Percentiles rank a stretch among this genome's conserved stretches.
Conservation (phyloP, 495 filamentous ascomycete species). For the Echria macrotheca region DNA sequence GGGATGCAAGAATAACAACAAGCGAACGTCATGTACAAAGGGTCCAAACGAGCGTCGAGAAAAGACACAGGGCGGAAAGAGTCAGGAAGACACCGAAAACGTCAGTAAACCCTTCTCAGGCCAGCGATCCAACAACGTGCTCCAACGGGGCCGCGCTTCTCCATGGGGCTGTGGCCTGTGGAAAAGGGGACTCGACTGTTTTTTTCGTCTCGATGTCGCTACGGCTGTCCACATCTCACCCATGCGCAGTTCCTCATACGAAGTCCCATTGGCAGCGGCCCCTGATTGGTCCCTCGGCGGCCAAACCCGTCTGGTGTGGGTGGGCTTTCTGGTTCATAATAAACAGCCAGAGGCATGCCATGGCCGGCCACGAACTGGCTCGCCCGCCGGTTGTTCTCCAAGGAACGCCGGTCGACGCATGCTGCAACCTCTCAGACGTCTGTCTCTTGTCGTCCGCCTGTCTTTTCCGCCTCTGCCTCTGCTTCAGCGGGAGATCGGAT, state of each 20-base stretch:
- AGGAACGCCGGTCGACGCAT: not conserved
- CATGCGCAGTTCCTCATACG: conserved; percentile 23
- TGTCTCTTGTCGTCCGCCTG: not conserved
- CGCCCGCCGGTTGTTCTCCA: not conserved
- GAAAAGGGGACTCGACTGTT: conserved; percentile 23
- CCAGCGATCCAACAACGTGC: conserved; percentile 20
- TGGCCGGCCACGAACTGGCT: too few species aligned
- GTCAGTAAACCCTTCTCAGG: conserved; percentile 8
- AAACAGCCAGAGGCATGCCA: conserved; percentile 29
- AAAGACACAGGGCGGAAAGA: conserved; percentile 10
- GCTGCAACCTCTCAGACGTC: too few species aligned
- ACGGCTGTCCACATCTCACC: conserved; percentile 19
- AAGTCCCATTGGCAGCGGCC: conserved; percentile 13
- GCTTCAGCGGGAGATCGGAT: too few species aligned
- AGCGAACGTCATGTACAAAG: conserved; percentile 30
- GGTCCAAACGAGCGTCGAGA: conserved; percentile 27
- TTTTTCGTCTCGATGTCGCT: conserved; percentile 19
- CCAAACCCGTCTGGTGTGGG: conserved; percentile 18
- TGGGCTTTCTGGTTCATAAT: conserved; percentile 23
- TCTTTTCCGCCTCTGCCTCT: too few species aligned
- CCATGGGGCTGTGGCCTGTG: conserved; percentile 11
- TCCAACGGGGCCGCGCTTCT: conserved; percentile 13
- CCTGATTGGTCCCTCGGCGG: conserved; percentile 21
- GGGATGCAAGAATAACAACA: conserved; percentile 15
- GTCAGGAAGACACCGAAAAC: conserved; percentile 7